Base-by-base conservation (phyloP, 257 asterid genomes). In the Ilex aquifolium region DNA sequence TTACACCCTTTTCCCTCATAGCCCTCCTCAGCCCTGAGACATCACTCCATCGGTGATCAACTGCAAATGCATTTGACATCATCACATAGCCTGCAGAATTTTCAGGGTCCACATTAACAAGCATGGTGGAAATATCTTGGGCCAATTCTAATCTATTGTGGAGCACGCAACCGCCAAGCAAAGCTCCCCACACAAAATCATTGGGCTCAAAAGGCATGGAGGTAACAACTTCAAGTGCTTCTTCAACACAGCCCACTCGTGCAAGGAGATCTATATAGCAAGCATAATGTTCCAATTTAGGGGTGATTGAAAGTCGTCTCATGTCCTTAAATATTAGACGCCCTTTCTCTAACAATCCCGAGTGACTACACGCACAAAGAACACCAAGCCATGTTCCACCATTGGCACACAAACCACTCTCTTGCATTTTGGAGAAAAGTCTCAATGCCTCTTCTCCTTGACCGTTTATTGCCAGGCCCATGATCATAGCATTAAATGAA, bases 51-150 rank as follows among this genome's bases (percentile, higher is more conserved):
- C 71, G 74, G 57, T 65, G 56, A 73, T 79, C 90, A 8, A 73
- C 65, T 44, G 93, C 95, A 13, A 84, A 72, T 29, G 89, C 77
- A 72, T 89, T 89, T 8, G 97, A 89, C 59, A 84, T 32, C 93
- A 86, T 74, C 21, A 89, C 91, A 69, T 86, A 87, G 48, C 95
- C 97, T 32, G 71, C 94, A 27, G 95, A 89, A 58, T 81, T 89
- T 57, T 60, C 69, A 2, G 94, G 95, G 65, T 87, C 95, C 13
- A 76, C 85, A 36, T 21, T 63, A 49, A 86, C 84, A 65, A 89
- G 91, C 84, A 72, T 76, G 32, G 62, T 4, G 32, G 95, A 81
- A 68, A 87, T 72, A n/a, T 44, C n/a, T 39, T 65, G 73, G 36
- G 85, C 82, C 69, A 89, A 46, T 52, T 83, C 91, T 27, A 78